These are phyloP conservation scores for Penicillium chermesinum DNA, from an alignment of 495 filamentous ascomycete species.

Conservation along the genomic window DNA sequence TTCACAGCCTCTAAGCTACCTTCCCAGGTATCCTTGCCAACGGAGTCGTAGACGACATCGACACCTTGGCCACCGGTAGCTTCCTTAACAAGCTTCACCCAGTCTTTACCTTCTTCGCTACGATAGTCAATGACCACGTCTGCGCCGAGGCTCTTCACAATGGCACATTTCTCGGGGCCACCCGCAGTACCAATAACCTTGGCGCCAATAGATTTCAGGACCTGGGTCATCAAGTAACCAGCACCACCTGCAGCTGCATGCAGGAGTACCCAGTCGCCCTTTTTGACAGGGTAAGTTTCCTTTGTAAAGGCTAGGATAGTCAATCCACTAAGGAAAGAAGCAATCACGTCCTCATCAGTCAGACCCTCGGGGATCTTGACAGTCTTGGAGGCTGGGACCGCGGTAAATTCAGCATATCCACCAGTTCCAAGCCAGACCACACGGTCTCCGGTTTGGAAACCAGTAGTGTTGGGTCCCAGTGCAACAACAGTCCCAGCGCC, in stretches of 20 bases:
- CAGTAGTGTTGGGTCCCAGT: constrained; percentile 41
- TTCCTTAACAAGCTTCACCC: constrained; percentile 60
- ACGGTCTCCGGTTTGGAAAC: constrained; percentile 57
- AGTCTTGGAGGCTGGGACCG: constrained; percentile 50
- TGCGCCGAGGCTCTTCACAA: constrained; percentile 65
- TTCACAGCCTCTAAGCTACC: constrained; percentile 69
- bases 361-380: constrained; percentile 63
- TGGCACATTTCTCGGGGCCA: constrained; percentile 63
- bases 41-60: constrained; percentile 79
- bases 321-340: constrained; percentile 72
- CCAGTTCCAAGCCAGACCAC: constrained; percentile 59
- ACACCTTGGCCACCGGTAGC: constrained; percentile 69
- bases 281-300: constrained; percentile 68
- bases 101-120: constrained; percentile 59
- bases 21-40: constrained; percentile 86
- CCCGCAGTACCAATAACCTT: constrained; percentile 79
- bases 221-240: constrained; percentile 70
- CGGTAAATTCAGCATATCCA: constrained; percentile 76
- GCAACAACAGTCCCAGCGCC: constrained; percentile 60
- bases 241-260: constrained; percentile 91
- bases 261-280: constrained; percentile 79
- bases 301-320: constrained; percentile 79
- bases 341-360: constrained; percentile 57
- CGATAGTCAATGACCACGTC: constrained; percentile 68
- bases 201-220: constrained; percentile 69